Percentiles rank a stretch among this genome's conserved stretches.
These are phyloP conservation scores for Sanghuangporus baumii DNA, from an alignment of 1,284 basidiomycete genomes.

Conservation along the genomic window DNA sequence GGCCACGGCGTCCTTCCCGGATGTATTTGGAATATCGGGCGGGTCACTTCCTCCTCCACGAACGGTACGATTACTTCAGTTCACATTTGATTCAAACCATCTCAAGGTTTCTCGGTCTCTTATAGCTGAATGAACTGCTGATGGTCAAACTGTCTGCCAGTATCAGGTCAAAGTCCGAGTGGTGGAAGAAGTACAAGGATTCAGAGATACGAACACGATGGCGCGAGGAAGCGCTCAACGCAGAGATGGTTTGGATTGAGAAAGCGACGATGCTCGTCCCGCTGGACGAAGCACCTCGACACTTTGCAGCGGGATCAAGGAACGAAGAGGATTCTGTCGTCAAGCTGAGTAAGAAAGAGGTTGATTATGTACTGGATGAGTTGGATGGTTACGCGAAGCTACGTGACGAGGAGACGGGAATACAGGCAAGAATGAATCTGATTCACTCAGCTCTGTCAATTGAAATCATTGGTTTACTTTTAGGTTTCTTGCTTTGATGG, in stretches of 20 bases:
- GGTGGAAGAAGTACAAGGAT: conserved; percentile 36
- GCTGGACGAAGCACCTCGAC: not conserved
- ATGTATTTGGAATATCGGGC: not conserved
- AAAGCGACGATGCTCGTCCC: not conserved
- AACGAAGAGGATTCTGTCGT: not conserved
- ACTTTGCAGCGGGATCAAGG: not conserved
- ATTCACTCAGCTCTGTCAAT: not conserved
- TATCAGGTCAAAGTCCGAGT: conserved; percentile 35
- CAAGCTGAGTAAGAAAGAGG: conserved; percentile 24
- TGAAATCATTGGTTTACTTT: conserved; percentile 23
- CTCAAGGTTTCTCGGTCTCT: not conserved
- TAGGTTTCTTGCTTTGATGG: conserved; percentile 51
- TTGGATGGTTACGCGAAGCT: conserved; percentile 41
- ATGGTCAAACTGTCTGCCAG: conserved; percentile 43
- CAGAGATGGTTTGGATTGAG: conserved; percentile 26
- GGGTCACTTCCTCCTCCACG: not conserved
- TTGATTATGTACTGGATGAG: conserved; percentile 48
- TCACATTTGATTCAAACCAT: not conserved
- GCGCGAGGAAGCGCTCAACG: conserved; percentile 27
- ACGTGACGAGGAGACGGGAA: conserved; percentile 32
- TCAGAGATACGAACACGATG: conserved; percentile 28
- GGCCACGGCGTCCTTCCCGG: not conserved
- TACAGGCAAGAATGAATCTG: conserved; percentile 27
- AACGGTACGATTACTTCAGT: not conserved
- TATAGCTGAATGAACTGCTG: conserved; percentile 41